Evolutionary conservation across 768 basidiomycete genomes (phyloP), one percentile per base, ranked within the genome.

Genomic region (Lanmaoa rubissima): DNA sequence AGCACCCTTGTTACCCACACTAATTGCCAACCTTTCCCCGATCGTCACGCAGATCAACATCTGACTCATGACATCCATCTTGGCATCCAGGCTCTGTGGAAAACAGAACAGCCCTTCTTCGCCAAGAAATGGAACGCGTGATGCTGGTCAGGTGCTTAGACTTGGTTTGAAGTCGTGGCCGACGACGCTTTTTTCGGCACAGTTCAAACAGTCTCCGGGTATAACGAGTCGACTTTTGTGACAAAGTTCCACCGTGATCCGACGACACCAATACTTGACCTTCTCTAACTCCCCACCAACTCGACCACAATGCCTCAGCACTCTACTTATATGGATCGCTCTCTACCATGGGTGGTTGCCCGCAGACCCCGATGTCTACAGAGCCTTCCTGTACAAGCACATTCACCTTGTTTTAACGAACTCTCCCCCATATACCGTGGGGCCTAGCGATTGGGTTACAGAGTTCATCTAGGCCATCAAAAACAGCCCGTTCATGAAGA

Each of bases 271-370:
- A 44, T 44, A 24, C 2, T 44, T 0, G 26, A 17, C 5, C 16
- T 1, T 16, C 8, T 3, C 44, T 17, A 45, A 44, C 24, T 17
- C 4, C 9, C 21, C 26, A 44, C 19, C 43, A 16, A 39, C 34
- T 42, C 12, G 13, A 28, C 24, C n/a, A 46, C 32, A 7, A 48
- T 56, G 56, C 2, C 17, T 12, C 21, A 14, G 16, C n/a, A 40
- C 11, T 10, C 50, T 34, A 31, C 32, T 19, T n/a, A 35, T n/a
- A 2, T 14, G 4, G 1, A 16, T 5, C 34, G 28, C 12, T 31
- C 53, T 19, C 28, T 47, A 55, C 26, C n/a, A 47, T 12, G 53
- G 56, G 5, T 54, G 55, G 53, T 19, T 48, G 10, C 56, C 56
- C 6, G 3, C 5, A 3, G 8, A 42, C 24, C 16, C 39, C 14